Conservation (phyloP, 768 basidiomycete genomes). For the Mycena crocata region DNA sequence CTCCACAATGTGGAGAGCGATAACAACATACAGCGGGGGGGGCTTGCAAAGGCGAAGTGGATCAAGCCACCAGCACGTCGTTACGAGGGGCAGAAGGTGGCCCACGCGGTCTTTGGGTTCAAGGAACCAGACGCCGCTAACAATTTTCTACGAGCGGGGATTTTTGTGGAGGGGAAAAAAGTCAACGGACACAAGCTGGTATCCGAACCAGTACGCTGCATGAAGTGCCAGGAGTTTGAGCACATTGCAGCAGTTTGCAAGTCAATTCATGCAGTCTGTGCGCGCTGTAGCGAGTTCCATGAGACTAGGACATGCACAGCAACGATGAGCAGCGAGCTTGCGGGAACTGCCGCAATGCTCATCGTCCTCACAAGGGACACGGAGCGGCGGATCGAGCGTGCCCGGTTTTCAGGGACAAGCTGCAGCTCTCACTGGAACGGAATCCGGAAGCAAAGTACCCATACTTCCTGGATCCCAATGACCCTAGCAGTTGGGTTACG, state of each 20-base stretch:
- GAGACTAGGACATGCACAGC: constrained; percentile 34
- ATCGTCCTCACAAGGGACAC: constrained; percentile 32
- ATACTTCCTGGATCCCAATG: constrained; percentile 28
- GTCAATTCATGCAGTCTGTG: constrained; percentile 19
- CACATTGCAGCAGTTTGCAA: constrained; percentile 36
- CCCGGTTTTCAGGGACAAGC: constrained; percentile 26
- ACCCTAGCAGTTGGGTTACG: constrained; percentile 17
- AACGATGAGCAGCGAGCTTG: constrained; percentile 30
- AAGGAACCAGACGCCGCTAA: constrained; percentile 24
- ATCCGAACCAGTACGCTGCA: constrained; percentile 29
- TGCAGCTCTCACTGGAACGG: constrained; percentile 11
- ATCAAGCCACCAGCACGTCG: constrained; percentile 40
- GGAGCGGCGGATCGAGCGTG: constrained; percentile 41
- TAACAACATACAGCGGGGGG: constrained; percentile 13
- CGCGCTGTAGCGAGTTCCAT: constrained; percentile 33
- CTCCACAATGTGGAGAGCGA: constrained; percentile 27
- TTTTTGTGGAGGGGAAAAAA: constrained; percentile 30
- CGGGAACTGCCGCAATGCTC: constrained; percentile 35
- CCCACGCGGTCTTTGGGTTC: constrained; percentile 40
- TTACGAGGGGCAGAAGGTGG: constrained; percentile 29
- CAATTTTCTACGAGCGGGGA: constrained; percentile 16
- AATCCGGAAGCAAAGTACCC: constrained; percentile 30
- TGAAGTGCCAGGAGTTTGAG: constrained; percentile 33
- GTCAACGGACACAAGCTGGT: constrained; percentile 27
- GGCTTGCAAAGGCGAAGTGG: constrained; percentile 35